These are phyloP conservation scores for Solanum habrochaites DNA, from an alignment of 257 asterid species.

Conservation along the genomic window DNA sequence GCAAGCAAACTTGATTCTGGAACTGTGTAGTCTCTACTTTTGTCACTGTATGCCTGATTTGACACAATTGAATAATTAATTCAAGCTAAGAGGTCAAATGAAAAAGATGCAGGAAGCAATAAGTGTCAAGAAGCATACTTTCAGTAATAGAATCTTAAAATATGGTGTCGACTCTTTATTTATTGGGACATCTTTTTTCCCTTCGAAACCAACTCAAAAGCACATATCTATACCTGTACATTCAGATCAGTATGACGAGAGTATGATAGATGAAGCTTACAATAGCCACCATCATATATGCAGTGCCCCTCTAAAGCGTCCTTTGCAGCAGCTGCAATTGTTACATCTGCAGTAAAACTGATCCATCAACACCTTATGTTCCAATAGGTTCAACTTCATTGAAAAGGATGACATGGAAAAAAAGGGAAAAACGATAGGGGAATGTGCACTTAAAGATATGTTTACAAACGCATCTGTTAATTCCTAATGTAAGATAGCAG, in stretches of 20 bases:
- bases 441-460: neutral
- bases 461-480: neutral
- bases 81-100: neutral
- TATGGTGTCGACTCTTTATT: neutral
- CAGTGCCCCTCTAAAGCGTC: constrained; percentile 82
- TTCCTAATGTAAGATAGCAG: neutral
- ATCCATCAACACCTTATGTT: neutral
- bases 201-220: constrained; percentile 4
- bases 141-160: constrained; percentile 1
- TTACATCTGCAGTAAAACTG: constrained; percentile 31
- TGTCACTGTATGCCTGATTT: constrained; percentile 70
- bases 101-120: neutral
- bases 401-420: neutral
- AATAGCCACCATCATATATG: constrained; percentile 96
- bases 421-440: neutral
- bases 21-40: constrained; percentile 71
- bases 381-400: neutral
- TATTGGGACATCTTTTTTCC: neutral
- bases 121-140: constrained; percentile 20
- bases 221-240: constrained; percentile 59
- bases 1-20: constrained; percentile 29
- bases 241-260: constrained; percentile 98
- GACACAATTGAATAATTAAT: neutral
- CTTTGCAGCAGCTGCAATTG: constrained; percentile 67
- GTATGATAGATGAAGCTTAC: constrained; percentile 96